Conservation (phyloP, 495 filamentous ascomycete genomes). For the Penicillium roqueforti region DNA sequence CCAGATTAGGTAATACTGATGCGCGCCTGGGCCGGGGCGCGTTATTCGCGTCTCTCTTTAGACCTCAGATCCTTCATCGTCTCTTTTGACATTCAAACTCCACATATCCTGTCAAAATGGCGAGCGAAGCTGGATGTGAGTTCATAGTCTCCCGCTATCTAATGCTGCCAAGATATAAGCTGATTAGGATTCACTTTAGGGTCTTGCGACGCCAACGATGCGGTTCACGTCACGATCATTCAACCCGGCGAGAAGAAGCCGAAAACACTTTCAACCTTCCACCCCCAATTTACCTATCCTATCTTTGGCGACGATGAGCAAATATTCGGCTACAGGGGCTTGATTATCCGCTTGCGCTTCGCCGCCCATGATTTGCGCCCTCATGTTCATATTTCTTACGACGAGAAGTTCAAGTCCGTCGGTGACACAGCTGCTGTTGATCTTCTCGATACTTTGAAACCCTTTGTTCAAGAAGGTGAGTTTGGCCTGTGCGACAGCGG, state of each 20-base stretch:
- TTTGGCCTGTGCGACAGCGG: not conserved
- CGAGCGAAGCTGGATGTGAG: slow-evolving; percentile 50
- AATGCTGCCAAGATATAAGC: not conserved
- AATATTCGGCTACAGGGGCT: slow-evolving; percentile 83
- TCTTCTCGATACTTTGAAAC: slow-evolving; percentile 58
- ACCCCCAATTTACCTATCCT: slow-evolving; percentile 82
- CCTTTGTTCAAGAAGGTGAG: slow-evolving; percentile 64
- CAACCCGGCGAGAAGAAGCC: slow-evolving; percentile 51
- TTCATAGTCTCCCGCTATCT: not conserved
- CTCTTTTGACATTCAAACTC: not conserved
- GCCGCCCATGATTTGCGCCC: slow-evolving; percentile 78
- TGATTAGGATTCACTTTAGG: slow-evolving; percentile 44
- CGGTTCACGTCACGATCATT: slow-evolving; percentile 65
- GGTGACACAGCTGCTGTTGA: slow-evolving; percentile 68
- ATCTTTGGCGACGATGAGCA: slow-evolving; percentile 88
- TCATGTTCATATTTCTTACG: slow-evolving; percentile 64
- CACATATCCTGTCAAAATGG: slow-evolving; percentile 30
- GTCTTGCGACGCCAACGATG: slow-evolving; percentile 71
- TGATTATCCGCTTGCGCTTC: slow-evolving; percentile 73
- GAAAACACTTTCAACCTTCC: slow-evolving; percentile 62
- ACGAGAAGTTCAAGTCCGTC: slow-evolving; percentile 67
- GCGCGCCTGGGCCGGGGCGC: slow-evolving; percentile 3
- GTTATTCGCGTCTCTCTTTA: slow-evolving; percentile 11
- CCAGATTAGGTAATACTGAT: slow-evolving; percentile 27
- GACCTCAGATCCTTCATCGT: not conserved